Base-by-base conservation (phyloP, 441 rosid species). In the Biscutella auriculata region DNA sequence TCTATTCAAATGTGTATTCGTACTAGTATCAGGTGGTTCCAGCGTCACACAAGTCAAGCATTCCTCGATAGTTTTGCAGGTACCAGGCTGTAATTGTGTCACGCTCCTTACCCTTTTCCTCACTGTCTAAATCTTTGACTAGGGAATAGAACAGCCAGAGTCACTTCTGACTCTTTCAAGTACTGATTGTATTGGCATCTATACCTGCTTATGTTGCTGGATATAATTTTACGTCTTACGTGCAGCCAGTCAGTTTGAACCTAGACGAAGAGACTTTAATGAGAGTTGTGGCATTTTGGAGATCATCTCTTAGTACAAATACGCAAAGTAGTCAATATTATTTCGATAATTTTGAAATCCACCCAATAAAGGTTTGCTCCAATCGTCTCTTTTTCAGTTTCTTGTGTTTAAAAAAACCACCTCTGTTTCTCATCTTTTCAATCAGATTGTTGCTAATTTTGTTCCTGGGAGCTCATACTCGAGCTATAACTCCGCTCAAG, bases 321-420 rank as follows among this genome's bases (percentile, higher is more conserved):
- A 72, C 79, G 65, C 80, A 75, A 42, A 84, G 95, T 78, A 85
- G 48, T 71, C 95, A 77, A 63, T 88, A 79, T 66, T 88, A 92
- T 77, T 92, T 92, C 69, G 95, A 92, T 72, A 76, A 88, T 79
- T 86, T 92, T 79, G 98, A 88, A 79, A 79, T 88, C 71, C 98
- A 88, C 65, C 98, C 98, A 11, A 69, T 92, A 59, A 92, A 88
- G 98, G 98, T 88, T 71, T 54, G 69, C 63, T 48, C 46, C 27
- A 33, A 16, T 16, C 19, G 35, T 16, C 57, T 60, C 14, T 43
- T 52, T 60, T 53, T 64, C 66, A 60, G 2, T 32, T 29, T 17
- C 57, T 53, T 36, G 32, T 62, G 29, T 1, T 46, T 44, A 69
- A 50, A 28, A 62, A 47, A 47, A 13, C 60, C 41, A 64, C 39